These are phyloP conservation scores for Vararia minispora DNA, from an alignment of 768 basidiomycete genomes.

Conservation along the genomic window DNA sequence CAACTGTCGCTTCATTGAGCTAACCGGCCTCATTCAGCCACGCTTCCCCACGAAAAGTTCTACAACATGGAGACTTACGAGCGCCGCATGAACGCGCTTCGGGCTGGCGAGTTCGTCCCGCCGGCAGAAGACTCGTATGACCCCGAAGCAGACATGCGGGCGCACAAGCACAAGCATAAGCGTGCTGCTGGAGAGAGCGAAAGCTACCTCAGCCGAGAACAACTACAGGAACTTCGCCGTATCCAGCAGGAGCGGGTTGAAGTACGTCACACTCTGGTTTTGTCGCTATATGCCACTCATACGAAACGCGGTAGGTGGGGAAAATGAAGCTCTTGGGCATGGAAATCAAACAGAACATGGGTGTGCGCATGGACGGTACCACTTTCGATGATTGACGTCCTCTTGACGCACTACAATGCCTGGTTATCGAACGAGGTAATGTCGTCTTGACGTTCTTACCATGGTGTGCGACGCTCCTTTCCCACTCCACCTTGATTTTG, in stretches of 20 bases:
- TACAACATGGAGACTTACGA: slow-evolving; percentile 86
- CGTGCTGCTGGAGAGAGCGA: slow-evolving; percentile 56
- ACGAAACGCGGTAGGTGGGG: slow-evolving; percentile 38
- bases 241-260: slow-evolving; percentile 82
- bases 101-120: slow-evolving; percentile 74
- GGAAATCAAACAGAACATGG: slow-evolving; percentile 77
- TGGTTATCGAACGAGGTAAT: no score
- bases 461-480: no score
- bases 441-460: no score
- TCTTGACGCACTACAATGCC: no score
- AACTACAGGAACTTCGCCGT: slow-evolving; percentile 68
- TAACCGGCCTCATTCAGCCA: slow-evolving; percentile 38
- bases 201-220: slow-evolving; percentile 66
- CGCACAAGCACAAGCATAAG: slow-evolving; percentile 61
- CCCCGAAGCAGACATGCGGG: slow-evolving; percentile 74
- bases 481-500: no score
- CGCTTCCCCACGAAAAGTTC: slow-evolving; percentile 90
- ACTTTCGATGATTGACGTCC: slow-evolving; percentile 43
- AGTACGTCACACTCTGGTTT: slow-evolving; percentile 29
- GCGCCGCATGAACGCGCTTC: slow-evolving; percentile 70
- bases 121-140: slow-evolving; percentile 68
- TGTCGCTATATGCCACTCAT: background rate
- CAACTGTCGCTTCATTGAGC: slow-evolving; percentile 1
- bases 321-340: slow-evolving; percentile 84
- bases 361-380: slow-evolving; percentile 76